These are phyloP conservation scores for Vitis cinerea DNA, from an alignment of 164 flowering plant species.

Conservation along the genomic window DNA sequence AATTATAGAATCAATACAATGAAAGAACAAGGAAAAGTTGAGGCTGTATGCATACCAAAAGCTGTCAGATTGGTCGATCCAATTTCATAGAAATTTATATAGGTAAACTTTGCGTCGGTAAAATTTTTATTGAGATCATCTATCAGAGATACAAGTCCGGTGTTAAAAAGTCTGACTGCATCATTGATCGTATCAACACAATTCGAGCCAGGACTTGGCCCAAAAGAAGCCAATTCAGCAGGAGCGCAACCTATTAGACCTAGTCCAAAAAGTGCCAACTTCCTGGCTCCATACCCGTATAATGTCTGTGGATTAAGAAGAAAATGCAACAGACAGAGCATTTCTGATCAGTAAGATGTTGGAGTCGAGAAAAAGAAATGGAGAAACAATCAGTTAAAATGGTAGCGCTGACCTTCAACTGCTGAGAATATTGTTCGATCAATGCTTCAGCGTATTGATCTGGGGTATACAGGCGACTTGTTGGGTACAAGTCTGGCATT, in stretches of 20 bases:
- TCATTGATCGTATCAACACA: slow-evolving; percentile 15
- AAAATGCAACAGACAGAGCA: not conserved
- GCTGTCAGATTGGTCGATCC: not conserved
- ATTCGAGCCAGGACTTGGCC: not conserved
- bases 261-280: slow-evolving; percentile 24
- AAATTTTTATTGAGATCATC: slow-evolving; percentile 9
- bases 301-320: slow-evolving; percentile 13
- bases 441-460: slow-evolving; percentile 25
- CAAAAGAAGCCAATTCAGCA: not conserved
- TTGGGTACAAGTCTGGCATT: slow-evolving; percentile 17
- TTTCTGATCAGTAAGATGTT: too few species aligned
- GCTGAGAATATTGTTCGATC: slow-evolving; percentile 14
- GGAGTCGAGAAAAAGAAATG: too few species aligned
- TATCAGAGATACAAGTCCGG: slow-evolving; percentile 4
- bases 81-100: slow-evolving; percentile 14
- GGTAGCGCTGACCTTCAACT: slow-evolving; percentile 18
- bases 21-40: too few species aligned
- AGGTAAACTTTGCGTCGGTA: slow-evolving; percentile 11
- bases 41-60: too few species aligned
- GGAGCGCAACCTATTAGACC: slow-evolving; percentile 33
- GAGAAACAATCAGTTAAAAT: too few species aligned
- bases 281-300: slow-evolving; percentile 34
- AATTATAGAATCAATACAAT: too few species aligned
- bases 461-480: slow-evolving; percentile 18
- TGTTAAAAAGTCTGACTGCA: slow-evolving; percentile 17